Percentiles rank a stretch among this genome's conserved stretches.
Evolutionary conservation across 78 protist species (phyloP).

Genomic region (Dictyostelium discoideum): DNA sequence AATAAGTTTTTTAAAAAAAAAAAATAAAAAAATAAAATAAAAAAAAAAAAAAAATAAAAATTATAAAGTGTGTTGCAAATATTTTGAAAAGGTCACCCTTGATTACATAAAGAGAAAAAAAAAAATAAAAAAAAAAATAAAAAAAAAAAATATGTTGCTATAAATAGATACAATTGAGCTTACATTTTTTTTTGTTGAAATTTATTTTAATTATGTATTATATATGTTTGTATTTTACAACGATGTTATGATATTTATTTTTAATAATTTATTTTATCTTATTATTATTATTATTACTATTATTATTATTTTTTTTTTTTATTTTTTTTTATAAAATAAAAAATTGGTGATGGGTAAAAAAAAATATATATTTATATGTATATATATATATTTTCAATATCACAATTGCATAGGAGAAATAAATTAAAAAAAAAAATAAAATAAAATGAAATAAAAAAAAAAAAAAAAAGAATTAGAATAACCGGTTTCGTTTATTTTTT

Average conservation of each 20-base stretch:
- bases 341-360: neutral
- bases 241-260: neutral
- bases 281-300: no score
- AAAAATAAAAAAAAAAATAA: neutral
- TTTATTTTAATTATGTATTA: no score
- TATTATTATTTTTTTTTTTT: no score
- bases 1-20: neutral
- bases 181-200: neutral
- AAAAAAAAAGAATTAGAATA: no score
- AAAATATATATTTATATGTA: no score
- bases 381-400: neutral
- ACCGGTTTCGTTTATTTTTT: no score
- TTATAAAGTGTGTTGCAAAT: neutral
- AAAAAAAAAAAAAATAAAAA: neutral
- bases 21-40: no score
- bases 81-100: neutral
- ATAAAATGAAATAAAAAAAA: no score
- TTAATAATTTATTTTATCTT: no score
- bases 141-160: neutral
- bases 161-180: neutral
- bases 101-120: neutral
- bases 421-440: no score
- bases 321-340: no score
- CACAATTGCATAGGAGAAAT: neutral
- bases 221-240: neutral